phyloP scores from a whole-genome alignment of 2,329 filamentous ascomycete genomes.

The Stenocarpella maydis region DNA sequence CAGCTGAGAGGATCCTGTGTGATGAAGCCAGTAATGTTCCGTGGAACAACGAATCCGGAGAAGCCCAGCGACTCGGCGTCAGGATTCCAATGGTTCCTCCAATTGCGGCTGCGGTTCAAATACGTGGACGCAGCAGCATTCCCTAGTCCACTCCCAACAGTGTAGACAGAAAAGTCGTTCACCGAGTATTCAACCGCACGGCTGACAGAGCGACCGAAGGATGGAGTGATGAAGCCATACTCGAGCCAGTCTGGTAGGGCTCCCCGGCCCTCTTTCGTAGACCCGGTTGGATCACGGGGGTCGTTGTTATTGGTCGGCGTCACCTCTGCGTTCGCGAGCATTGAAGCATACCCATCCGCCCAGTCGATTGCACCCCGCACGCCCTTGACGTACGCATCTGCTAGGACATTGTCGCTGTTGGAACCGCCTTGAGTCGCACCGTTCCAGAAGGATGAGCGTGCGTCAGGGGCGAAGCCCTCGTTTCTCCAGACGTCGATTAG shows the following conservation, averaged over 20 bases:
- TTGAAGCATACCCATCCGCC: slow-evolving; percentile 67
- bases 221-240: slow-evolving; percentile 71
- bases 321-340: slow-evolving; percentile 73
- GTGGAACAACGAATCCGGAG: slow-evolving; percentile 72
- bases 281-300: slow-evolving; percentile 63
- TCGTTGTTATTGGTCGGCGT: slow-evolving; percentile 67
- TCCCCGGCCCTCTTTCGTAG: slow-evolving; percentile 72
- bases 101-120: slow-evolving; percentile 69
- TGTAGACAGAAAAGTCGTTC: slow-evolving; percentile 74
- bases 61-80: slow-evolving; percentile 65
- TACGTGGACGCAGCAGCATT: slow-evolving; percentile 65
- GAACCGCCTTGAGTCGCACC: slow-evolving; percentile 74
- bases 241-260: slow-evolving; percentile 74
- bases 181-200: slow-evolving; percentile 72
- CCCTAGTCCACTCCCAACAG: slow-evolving; percentile 68
- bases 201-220: slow-evolving; percentile 67
- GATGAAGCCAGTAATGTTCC: slow-evolving; percentile 57
- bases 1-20: slow-evolving; percentile 66
- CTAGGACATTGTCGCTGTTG: slow-evolving; percentile 76
- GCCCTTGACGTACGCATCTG: slow-evolving; percentile 76
- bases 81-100: slow-evolving; percentile 76
- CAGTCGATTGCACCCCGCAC: slow-evolving; percentile 70
- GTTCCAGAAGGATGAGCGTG: slow-evolving; percentile 73
- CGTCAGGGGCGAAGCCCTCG: slow-evolving; percentile 72
- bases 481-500: slow-evolving; percentile 73